phyloP scores from a whole-genome alignment of 2,329 filamentous ascomycete species.

The Teratosphaeria epicoccoides region DNA sequence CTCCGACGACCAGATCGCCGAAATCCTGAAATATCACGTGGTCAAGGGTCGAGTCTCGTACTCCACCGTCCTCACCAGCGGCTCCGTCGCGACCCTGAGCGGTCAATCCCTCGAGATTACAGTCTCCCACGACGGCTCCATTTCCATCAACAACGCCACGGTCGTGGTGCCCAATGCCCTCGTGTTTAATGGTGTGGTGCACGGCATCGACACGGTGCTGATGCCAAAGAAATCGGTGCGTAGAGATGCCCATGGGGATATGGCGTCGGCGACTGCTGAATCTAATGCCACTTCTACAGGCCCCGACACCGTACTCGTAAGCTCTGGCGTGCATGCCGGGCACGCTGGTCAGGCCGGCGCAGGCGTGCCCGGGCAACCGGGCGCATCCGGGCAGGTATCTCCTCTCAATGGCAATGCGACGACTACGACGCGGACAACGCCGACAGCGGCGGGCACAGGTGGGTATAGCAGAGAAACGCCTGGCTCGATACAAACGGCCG shows the following conservation, averaged over 20 bases:
- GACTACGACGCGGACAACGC: constrained; percentile 5
- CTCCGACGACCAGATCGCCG: constrained; percentile 36
- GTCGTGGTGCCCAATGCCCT: constrained; percentile 33
- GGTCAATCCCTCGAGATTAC: constrained; percentile 16
- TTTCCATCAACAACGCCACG: constrained; percentile 36
- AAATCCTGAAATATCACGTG: constrained; percentile 55
- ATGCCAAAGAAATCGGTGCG: constrained; percentile 41
- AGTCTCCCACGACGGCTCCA: constrained; percentile 24
- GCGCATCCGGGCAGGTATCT: not conserved
- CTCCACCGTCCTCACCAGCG: constrained; percentile 33
- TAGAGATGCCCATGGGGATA: too few species aligned
- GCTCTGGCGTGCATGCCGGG: too few species aligned
- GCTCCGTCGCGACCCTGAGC: constrained; percentile 27
- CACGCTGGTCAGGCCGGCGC: too few species aligned
- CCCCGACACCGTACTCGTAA: not conserved
- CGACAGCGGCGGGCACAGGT: constrained; percentile 8
- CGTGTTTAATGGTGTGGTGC: constrained; percentile 35
- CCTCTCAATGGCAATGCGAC: not conserved
- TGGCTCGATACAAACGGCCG: constrained; percentile 16
- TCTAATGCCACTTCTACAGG: not conserved
- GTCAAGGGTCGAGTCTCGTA: constrained; percentile 47
- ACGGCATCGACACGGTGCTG: constrained; percentile 48
- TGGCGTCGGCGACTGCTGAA: too few species aligned
- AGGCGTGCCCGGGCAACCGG: too few species aligned
- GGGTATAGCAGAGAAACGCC: constrained; percentile 16